Conservation (phyloP, 192 early-diverging fungal species). For the Oehlia diaphana region DNA sequence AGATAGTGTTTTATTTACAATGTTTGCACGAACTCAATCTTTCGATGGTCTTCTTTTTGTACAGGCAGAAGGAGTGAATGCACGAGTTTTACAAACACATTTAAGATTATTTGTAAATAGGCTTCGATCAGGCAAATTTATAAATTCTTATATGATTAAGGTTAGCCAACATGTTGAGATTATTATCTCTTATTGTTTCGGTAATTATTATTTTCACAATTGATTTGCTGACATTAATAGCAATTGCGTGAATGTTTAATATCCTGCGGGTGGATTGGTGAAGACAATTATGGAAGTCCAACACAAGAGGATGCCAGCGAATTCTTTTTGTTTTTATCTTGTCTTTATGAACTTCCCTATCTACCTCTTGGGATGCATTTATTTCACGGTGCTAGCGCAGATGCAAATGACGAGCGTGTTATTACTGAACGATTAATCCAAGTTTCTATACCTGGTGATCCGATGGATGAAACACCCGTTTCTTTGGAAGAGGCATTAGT, state of each 20-base stretch:
- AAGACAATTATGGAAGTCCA: slow-evolving; percentile 19
- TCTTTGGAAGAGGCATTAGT: slow-evolving; percentile 56
- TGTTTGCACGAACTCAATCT: slow-evolving; percentile 60
- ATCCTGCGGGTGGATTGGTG: slow-evolving; percentile 27
- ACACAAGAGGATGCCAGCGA: slow-evolving; percentile 70
- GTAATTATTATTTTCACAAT: not conserved
- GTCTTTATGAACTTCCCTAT: slow-evolving; percentile 64
- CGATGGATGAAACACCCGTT: slow-evolving; percentile 30
- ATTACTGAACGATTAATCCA: slow-evolving; percentile 65
- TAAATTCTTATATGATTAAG: slow-evolving; percentile 51
- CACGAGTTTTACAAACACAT: slow-evolving; percentile 48
- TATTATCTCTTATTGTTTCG: not conserved
- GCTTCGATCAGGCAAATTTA: slow-evolving; percentile 58
- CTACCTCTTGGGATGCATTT: slow-evolving; percentile 64
- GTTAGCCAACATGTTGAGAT: slow-evolving; percentile 20
- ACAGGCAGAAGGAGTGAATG: slow-evolving; percentile 44
- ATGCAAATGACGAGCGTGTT: slow-evolving; percentile 63
- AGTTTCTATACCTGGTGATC: slow-evolving; percentile 44
- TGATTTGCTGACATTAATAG: slow-evolving; percentile 8
- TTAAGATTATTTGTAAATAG: slow-evolving; percentile 61
- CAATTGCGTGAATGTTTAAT: slow-evolving; percentile 20
- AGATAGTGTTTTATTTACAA: slow-evolving; percentile 63
- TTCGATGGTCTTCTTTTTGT: slow-evolving; percentile 61
- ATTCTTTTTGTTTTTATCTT: slow-evolving; percentile 67
- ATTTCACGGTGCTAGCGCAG: slow-evolving; percentile 67